Evolutionary conservation across 108 stramenopile genomes (phyloP), one percentile per base, ranked within the genome.

Genomic region (Skeletonema grethae): DNA sequence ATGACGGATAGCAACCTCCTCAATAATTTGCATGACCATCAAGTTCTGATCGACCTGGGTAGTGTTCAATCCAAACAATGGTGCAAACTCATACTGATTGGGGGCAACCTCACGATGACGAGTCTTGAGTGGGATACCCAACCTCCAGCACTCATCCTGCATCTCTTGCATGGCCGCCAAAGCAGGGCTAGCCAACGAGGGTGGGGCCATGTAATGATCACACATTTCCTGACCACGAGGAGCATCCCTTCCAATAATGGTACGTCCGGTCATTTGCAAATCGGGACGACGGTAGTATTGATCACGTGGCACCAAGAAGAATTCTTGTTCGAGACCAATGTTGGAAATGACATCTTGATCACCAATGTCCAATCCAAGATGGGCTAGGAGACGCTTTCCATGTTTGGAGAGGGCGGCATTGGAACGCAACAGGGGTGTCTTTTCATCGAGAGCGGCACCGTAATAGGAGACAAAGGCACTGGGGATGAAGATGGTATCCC

Each of bases 21-120:
- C 94, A 72, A 98, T 95, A 70, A 98, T 92, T 79, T 98, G 95
- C 96, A 98, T 97, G 32, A 96, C 93, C 90, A 96, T 90, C 32
- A 97, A 57, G 76, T 98, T 98, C 77, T 96, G 95, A 84, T 98
- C 97, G 67, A 95, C 88, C 64, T 95, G 92, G 56, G 94, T 91
- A 48, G 92, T 97, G 82, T 92, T 92, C 82, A 78, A 77, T 72
- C 94, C 94, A 75, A 84, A 97, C 34, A 96, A 84, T 56, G 96
- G 96, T 41, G 95, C 93, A 79, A 98, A 96, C 68, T 98, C 96
- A 77, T 90, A 97, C 81, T 98, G 97, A 76, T 92, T 92, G 70
- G 97, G 97, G 9, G 96, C 97, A 32, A 97, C 97, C 87, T 98
- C 97, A 76, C 95, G 85, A 77, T 98, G 97, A 79, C 93, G 90